Conservation (phyloP, 2,329 filamentous ascomycete species). For the Tympanopsis confertula region DNA sequence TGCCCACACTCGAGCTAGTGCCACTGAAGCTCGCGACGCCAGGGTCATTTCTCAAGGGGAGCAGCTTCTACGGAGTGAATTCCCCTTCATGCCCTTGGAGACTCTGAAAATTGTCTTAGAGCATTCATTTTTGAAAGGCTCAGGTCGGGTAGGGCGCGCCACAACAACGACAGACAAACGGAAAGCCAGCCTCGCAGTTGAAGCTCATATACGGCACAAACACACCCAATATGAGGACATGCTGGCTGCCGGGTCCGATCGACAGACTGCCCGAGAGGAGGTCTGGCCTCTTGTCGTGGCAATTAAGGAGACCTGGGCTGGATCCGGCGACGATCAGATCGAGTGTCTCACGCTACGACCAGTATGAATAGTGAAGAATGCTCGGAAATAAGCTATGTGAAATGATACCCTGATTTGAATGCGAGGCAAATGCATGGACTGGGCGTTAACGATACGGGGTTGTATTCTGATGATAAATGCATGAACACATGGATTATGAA, state of each 20-base stretch:
- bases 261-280: constrained; percentile 13
- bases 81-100: constrained; percentile 21
- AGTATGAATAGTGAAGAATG: too few species aligned
- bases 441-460: too few species aligned
- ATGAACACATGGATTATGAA: too few species aligned
- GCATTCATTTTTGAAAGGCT: constrained; percentile 25
- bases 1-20: constrained; percentile 18
- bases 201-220: constrained; percentile 27
- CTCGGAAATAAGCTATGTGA: too few species aligned
- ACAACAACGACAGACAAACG: constrained; percentile 15
- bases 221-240: constrained; percentile 25
- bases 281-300: constrained; percentile 16
- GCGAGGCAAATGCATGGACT: too few species aligned
- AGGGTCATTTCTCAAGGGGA: constrained; percentile 8
- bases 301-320: not conserved
- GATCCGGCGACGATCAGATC: not conserved
- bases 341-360: too few species aligned
- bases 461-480: too few species aligned
- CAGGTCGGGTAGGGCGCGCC: constrained; percentile 24
- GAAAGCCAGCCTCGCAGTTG: constrained; percentile 23
- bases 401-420: too few species aligned
- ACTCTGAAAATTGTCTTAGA: constrained; percentile 17
- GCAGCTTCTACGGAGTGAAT: constrained; percentile 15
- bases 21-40: not conserved
- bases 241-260: constrained; percentile 10